Evolutionary conservation across 2,329 filamentous ascomycete genomes (phyloP).

Genomic region (Plenodomus biglobosus): DNA sequence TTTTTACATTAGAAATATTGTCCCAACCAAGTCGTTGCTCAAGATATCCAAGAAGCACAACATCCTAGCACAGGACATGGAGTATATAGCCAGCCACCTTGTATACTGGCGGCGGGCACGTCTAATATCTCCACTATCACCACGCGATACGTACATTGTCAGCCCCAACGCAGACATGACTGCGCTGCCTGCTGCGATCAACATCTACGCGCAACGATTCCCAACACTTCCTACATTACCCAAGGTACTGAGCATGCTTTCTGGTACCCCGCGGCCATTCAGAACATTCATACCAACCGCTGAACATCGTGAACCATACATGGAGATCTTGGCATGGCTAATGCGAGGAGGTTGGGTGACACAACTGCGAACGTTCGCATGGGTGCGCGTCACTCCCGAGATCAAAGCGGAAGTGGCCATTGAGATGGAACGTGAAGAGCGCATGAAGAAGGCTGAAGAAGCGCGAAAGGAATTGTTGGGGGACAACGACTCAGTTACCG

Average conservation of each 20-base stretch:
- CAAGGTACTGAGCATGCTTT: slow-evolving; percentile 84
- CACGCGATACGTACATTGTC: slow-evolving; percentile 86
- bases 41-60: slow-evolving; percentile 71
- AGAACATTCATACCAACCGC: slow-evolving; percentile 82
- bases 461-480: slow-evolving; percentile 30
- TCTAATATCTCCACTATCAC: slow-evolving; percentile 86
- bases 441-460: slow-evolving; percentile 35
- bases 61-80: slow-evolving; percentile 77
- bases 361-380: slow-evolving; percentile 87
- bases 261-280: slow-evolving; percentile 78
- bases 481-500: slow-evolving; percentile 35
- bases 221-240: slow-evolving; percentile 79
- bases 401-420: slow-evolving; percentile 79
- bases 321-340: slow-evolving; percentile 90
- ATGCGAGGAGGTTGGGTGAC: slow-evolving; percentile 92
- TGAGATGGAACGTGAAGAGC: slow-evolving; percentile 58
- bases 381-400: slow-evolving; percentile 80
- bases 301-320: slow-evolving; percentile 82
- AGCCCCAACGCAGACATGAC: slow-evolving; percentile 84
- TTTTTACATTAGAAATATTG: slow-evolving; percentile 65
- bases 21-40: slow-evolving; percentile 66
- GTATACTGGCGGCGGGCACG: slow-evolving; percentile 95
- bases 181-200: slow-evolving; percentile 67
- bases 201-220: slow-evolving; percentile 75
- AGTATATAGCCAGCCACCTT: slow-evolving; percentile 86